Conservation (phyloP, 1,139 yeast species). For the Debaryomyces coudertii region DNA sequence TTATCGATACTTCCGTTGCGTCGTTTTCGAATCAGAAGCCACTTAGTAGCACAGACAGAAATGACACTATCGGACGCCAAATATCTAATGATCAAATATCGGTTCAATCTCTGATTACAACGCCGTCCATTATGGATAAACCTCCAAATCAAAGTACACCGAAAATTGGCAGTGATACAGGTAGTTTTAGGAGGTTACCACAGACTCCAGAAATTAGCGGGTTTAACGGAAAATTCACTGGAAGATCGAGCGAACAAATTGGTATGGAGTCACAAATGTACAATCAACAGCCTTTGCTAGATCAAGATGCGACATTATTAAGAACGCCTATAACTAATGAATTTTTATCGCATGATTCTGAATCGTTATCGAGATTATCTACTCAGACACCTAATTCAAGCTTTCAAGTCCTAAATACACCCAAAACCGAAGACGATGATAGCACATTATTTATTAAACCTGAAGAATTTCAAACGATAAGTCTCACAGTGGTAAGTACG, state of each 20-base stretch:
- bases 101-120: constrained; percentile 3
- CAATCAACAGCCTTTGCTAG: neutral
- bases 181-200: constrained; percentile 3
- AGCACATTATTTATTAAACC: constrained; percentile 62
- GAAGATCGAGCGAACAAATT: neutral
- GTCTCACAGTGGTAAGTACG: constrained; percentile 61
- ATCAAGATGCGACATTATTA: constrained; percentile 7
- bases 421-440: constrained; percentile 33
- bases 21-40: neutral
- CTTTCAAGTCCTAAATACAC: constrained; percentile 32
- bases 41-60: neutral
- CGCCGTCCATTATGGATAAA: constrained; percentile 4
- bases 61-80: neutral
- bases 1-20: neutral
- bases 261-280: neutral
- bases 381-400: constrained; percentile 16
- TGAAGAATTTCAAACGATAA: constrained; percentile 63
- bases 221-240: neutral
- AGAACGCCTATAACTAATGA: constrained; percentile 9
- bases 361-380: constrained; percentile 9
- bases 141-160: constrained; percentile 18
- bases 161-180: constrained; percentile 15
- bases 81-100: constrained; percentile 9
- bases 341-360: constrained; percentile 9
- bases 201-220: constrained; percentile 2